These are phyloP conservation scores for Solanum commersonii DNA, from an alignment of 257 asterid species.

Conservation along the genomic window DNA sequence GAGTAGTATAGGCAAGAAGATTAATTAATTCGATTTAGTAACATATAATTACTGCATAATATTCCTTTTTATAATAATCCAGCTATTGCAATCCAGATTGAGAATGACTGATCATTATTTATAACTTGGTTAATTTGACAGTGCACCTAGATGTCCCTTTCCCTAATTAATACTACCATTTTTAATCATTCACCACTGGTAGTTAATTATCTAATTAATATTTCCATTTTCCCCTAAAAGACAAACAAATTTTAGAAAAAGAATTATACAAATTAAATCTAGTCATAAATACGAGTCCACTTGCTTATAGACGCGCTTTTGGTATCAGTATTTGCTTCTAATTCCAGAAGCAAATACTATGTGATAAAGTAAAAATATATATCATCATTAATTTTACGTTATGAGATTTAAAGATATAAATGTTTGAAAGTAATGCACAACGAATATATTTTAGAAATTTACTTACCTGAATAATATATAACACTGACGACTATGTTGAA, in stretches of 20 bases:
- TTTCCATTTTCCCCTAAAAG: background rate
- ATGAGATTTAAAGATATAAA: background rate
- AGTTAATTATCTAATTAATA: background rate
- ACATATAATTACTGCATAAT: background rate
- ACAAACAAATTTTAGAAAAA: background rate
- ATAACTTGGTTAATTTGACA: background rate
- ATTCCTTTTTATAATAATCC: background rate
- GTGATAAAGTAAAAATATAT: background rate
- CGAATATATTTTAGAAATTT: no score
- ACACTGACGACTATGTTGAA: no score
- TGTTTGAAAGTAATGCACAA: no score
- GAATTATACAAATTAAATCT: background rate
- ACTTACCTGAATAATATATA: no score
- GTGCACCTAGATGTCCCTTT: background rate
- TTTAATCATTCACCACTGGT: background rate
- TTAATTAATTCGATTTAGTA: background rate
- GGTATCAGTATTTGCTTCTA: background rate
- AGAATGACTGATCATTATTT: background rate
- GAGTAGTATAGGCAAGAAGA: background rate
- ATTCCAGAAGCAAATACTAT: background rate
- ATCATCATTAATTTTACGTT: no score
- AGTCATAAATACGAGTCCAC: background rate
- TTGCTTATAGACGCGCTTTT: background rate
- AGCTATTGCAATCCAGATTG: background rate
- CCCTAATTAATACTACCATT: background rate